These are phyloP conservation scores for Vaccinium myrtillus DNA, from an alignment of 148 eudicot genomes.

Conservation along the genomic window DNA sequence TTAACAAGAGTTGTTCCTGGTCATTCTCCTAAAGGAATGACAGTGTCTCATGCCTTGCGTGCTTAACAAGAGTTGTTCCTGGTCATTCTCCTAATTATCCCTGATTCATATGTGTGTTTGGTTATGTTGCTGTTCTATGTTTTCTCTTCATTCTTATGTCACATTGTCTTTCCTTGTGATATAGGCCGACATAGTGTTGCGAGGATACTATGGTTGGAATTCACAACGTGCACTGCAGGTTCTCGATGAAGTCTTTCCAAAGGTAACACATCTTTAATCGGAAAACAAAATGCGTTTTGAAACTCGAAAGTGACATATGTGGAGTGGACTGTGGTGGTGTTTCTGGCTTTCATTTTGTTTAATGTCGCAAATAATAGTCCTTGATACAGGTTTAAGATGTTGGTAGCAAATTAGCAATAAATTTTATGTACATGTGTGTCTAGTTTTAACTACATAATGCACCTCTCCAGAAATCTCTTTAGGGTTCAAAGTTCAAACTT, in stretches of 20 bases:
- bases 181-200: slow-evolving; percentile 79
- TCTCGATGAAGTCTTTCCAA: slow-evolving; percentile 80
- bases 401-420: neutral
- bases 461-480: neutral
- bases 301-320: neutral
- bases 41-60: neutral
- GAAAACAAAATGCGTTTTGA: neutral
- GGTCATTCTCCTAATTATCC: neutral
- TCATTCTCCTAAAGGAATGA: neutral
- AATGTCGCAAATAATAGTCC: neutral
- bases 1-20: neutral
- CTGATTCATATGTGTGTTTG: neutral
- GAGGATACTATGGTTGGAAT: slow-evolving; percentile 93
- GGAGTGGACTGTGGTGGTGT: neutral
- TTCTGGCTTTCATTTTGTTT: neutral
- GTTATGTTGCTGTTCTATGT: neutral
- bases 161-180: slow-evolving; percentile 13
- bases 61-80: neutral
- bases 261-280: slow-evolving; percentile 39
- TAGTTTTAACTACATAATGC: neutral
- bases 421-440: neutral
- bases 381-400: neutral
- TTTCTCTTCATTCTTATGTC: neutral
- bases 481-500: no score
- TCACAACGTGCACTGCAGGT: slow-evolving; percentile 79